Evolutionary conservation across 2,329 filamentous ascomycete species (phyloP), one percentile per base, ranked within the genome.

Genomic region (Ramularia endophylla): DNA sequence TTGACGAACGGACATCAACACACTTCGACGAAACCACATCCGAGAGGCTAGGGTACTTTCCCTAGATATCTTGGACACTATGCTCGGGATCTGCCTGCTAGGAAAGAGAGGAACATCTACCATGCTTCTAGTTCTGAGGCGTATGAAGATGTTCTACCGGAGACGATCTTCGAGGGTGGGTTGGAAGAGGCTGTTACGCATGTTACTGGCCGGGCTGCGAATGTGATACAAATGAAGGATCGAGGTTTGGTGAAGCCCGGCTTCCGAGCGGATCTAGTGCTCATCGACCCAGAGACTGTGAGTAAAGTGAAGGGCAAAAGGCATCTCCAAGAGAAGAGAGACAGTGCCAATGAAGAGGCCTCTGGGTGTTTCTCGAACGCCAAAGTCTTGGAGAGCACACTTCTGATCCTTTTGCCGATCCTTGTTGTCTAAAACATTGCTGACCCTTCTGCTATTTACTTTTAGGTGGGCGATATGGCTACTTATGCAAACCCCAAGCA

Each of bases 1-100:
- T 25, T 25, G 11, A 25, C 11, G 11, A 25, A 25, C 22, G 22
- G 22, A 6, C 22, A 11, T 6, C 22, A 25, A 25, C 22, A 25
- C n/a, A 57, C 54, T 2, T 48, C 45, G 2, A 57, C 53, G 4
- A 58, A 58, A 30, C 55, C 55, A 19, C 55, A 58, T 34, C 54
- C 54, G 18, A 33, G 54, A 22, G 55, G 55, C 19, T 58, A 54
- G 55, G 55, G 55, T 2, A 58, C 55, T 4, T 58, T 58, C 36
- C 44, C 53, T 4, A 27, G 55, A 25, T 58, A 58, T 32, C 27
- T 58, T 8, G 55, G 55, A 2, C 55, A 58, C 40, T 58, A 58
- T 20, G 50, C 47, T 12, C 45, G 55, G 2, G 55, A 57, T 30
- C 40, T 58, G 11, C 38, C 46, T 3, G 12, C 27, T 18, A 54